phyloP scores from a whole-genome alignment of 805 yeast species.

The Saccharomyces mikatae region DNA sequence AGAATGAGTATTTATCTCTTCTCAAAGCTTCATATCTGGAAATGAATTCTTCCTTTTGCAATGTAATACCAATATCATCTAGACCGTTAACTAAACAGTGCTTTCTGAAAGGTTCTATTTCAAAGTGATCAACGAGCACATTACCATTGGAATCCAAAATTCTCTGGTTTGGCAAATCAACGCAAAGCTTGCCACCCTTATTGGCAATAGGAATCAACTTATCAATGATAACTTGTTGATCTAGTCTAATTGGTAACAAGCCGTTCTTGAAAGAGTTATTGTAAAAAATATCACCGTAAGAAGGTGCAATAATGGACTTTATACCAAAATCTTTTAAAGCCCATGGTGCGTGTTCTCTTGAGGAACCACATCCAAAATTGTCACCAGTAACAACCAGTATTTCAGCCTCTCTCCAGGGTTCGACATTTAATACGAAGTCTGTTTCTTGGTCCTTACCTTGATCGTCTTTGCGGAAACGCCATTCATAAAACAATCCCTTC shows the following conservation, averaged over 20 bases:
- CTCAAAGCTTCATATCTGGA: constrained; percentile 66
- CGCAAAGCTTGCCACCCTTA: constrained; percentile 56
- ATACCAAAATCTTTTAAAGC: constrained; percentile 97
- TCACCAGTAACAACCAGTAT: constrained; percentile 89
- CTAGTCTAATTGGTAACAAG: constrained; percentile 84
- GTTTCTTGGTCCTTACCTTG: constrained; percentile 71
- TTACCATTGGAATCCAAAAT: constrained; percentile 61
- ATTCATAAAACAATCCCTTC: constrained; percentile 84
- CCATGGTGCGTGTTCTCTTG: constrained; percentile 99
- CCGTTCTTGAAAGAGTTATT: constrained; percentile 96
- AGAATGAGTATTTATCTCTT: constrained; percentile 76
- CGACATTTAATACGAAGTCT: constrained; percentile 84
- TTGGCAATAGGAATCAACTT: constrained; percentile 77
- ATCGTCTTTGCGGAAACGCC: constrained; percentile 63
- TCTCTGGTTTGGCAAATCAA: constrained; percentile 83
- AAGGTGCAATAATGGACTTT: constrained; percentile 91
- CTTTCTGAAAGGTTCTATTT: constrained; percentile 84
- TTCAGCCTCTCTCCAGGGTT: constrained; percentile 72
- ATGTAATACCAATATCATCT: constrained; percentile 92
- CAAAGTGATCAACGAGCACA: constrained; percentile 74
- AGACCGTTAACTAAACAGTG: constrained; percentile 91
- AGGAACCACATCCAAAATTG: constrained; percentile 98
- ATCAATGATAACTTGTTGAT: constrained; percentile 60
- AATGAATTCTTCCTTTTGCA: constrained; percentile 80
- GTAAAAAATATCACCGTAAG: constrained; percentile 96